Evolutionary conservation across 1,284 basidiomycete genomes (phyloP).

Genomic region (Heterobasidion irregulare): DNA sequence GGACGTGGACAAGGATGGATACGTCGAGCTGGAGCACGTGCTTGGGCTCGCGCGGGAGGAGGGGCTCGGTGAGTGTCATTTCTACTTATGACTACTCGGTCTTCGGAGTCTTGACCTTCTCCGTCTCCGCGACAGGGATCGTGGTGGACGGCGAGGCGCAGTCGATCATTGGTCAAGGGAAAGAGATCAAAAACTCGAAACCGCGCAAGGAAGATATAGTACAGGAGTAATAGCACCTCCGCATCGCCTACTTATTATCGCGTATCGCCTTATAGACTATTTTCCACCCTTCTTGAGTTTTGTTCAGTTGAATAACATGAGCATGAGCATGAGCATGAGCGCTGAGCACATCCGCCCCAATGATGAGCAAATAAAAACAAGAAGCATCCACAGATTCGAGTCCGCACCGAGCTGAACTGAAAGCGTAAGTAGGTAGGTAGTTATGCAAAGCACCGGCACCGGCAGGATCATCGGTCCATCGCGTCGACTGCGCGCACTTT

Average conservation of each 20-base stretch:
- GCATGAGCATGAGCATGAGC: too few relatives aligned
- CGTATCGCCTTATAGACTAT: background rate
- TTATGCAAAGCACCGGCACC: too few relatives aligned
- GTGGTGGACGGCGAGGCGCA: slow-evolving; percentile 69
- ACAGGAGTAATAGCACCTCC: slow-evolving; percentile 47
- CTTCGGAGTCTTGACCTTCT: background rate
- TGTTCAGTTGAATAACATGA: too few relatives aligned
- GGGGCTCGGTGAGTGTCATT: slow-evolving; percentile 49
- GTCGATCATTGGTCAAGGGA: slow-evolving; percentile 65
- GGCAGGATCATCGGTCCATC: too few relatives aligned
- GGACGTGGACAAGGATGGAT: slow-evolving; percentile 95
- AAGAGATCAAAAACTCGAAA: slow-evolving; percentile 67
- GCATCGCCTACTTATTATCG: background rate
- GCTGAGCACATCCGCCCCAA: too few relatives aligned
- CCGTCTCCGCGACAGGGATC: slow-evolving; percentile 35
- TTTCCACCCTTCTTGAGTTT: background rate
- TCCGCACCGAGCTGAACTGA: too few relatives aligned
- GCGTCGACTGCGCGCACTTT: too few relatives aligned
- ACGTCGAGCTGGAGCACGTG: slow-evolving; percentile 83
- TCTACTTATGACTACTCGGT: background rate
- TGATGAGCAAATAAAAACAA: too few relatives aligned
- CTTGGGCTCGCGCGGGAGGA: slow-evolving; percentile 74
- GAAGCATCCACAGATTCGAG: too few relatives aligned
- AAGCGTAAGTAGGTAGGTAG: too few relatives aligned
- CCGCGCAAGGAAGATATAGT: slow-evolving; percentile 85